Base-by-base conservation (phyloP, 1,284 basidiomycete species). In the Marasmius sp. region DNA sequence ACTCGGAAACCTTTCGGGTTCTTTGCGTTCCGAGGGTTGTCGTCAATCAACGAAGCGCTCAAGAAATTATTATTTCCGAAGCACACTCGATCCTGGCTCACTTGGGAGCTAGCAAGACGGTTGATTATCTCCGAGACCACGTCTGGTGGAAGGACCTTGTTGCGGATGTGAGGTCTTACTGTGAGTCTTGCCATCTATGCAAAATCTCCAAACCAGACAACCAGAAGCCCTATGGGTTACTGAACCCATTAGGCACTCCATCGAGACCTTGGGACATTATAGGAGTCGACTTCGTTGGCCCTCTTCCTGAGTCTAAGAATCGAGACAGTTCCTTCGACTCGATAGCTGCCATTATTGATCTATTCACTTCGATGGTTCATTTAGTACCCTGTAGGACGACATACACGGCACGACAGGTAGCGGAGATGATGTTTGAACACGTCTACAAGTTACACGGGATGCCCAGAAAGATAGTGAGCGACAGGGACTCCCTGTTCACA, bases 271-370 rank as follows among this genome's bases (percentile, higher is more conserved):
- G 72, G 72, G 65, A 73, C 37, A 34, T 66, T 0, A 73, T 77
- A 0, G 72, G 70, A 0, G 71, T 78, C 16, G 76, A 78, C 59
- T 78, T 78, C 52, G 72, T 79, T 2, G 74, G 76, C 1, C 76
- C 74, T 0, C 60, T 80, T 9, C 76, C 72, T 0, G 57, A 65
- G 6, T 75, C 75, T 0, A 58, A 62, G 18, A 70, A 66, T 39
- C 57, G 67, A 22, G 33, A 74, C 51, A 69, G 71, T 5, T 57
- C 64, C 1, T 76, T 66, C 57, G 72, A 78, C 59, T 59, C 64
- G 39, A 67, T 75, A 0, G 67, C 69, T 0, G 72, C 76, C 0
- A 64, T 79, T 0, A 75, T 79, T 12, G 69, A 75, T 62, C 69
- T 72, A 6, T 63, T 79, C 0, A 73, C 74, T 0, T 67, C 64